Evolutionary conservation across 2,329 filamentous ascomycete genomes (phyloP), one percentile per base, ranked within the genome.

Genomic region (Elsinoe batatas): DNA sequence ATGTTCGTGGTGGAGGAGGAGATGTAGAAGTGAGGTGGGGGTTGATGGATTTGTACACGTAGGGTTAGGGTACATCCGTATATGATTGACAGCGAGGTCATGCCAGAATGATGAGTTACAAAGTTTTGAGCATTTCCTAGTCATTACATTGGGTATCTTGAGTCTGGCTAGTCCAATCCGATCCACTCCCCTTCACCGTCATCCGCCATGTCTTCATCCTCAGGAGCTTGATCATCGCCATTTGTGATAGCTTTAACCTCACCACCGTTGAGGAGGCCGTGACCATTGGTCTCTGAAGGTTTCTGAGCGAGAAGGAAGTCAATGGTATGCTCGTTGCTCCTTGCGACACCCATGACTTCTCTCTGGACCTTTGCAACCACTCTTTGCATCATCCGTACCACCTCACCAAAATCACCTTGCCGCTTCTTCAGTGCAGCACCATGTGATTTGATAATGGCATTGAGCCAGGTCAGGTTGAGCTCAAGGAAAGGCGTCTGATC

Each of bases 401-500:
- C 93, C 2, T 91, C 80, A 36, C 91, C 89, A 33, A 93, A 83
- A 62, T 86, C 84, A 53, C 81, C 85, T 18, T 85, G 79, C 68
- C 91, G 86, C 35, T 91, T 86, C 57, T 88, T 87, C 64, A 98
- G 78, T 77, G 86, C 91, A 18, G 85, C 79, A 33, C 93, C 93
- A 68, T 97, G 91, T 63, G 83, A 83, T 64, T 87, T 85, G 57
- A 97, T 76, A 8, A 84, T 62, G 1, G 88, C 83, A 69, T 93
- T 88, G 65, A 96, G 87, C 93, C 93, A 98, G 7, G 91, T 74
- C 43, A 98, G 74, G 64, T 93, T 95, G 71, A 97, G 94, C 72
- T 98, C 93, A 3, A 98, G 79, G 74, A 96, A 91, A 1, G 91
- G 91, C 1, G 86, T 91, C 66, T 91, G 84, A 64, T 97, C 91